phyloP scores from a whole-genome alignment of 371 early-diverging fungal genomes.

The Sporodiniella umbellata region DNA sequence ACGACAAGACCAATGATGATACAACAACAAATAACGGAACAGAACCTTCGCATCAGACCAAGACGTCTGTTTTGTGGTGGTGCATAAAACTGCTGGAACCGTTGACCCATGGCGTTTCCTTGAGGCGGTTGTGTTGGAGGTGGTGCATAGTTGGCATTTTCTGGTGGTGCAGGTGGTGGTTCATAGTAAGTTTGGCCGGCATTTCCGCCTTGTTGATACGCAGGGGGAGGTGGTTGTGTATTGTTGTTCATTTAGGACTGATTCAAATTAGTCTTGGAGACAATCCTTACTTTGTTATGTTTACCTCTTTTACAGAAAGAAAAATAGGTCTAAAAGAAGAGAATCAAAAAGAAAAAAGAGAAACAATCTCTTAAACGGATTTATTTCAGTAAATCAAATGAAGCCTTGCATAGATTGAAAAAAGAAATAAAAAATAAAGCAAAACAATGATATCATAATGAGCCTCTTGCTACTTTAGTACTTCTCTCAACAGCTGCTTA shows the following conservation, averaged over 20 bases:
- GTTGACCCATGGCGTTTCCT: slow-evolving; percentile 1
- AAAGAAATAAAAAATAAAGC: not conserved
- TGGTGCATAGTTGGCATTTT: not conserved
- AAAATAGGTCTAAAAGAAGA: not conserved
- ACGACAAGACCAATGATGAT: slow-evolving; percentile 25
- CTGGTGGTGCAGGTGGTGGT: slow-evolving; percentile 12
- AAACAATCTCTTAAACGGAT: no score
- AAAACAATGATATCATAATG: no score
- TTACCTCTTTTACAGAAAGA: not conserved
- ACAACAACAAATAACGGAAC: slow-evolving; percentile 25
- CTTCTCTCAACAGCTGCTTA: no score
- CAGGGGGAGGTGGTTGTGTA: slow-evolving; percentile 10
- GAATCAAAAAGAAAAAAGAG: not conserved
- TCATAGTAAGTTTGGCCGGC: slow-evolving; percentile 18
- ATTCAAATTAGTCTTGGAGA: no score
- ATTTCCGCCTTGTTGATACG: slow-evolving; percentile 9
- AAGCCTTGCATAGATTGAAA: not conserved
- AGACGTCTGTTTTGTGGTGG: slow-evolving; percentile 21
- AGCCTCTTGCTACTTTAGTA: not conserved
- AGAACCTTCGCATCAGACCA: slow-evolving; percentile 17
- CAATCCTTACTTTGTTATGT: no score
- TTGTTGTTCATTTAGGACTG: not conserved
- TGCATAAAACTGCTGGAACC: slow-evolving; percentile 19
- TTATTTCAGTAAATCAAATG: not conserved
- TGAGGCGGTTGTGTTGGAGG: slow-evolving; percentile 9